A percentile compares a stretch with the other conserved stretches of the same genome.
Conservation (phyloP, 495 filamentous ascomycete genomes). For the Penicillium silybi region DNA sequence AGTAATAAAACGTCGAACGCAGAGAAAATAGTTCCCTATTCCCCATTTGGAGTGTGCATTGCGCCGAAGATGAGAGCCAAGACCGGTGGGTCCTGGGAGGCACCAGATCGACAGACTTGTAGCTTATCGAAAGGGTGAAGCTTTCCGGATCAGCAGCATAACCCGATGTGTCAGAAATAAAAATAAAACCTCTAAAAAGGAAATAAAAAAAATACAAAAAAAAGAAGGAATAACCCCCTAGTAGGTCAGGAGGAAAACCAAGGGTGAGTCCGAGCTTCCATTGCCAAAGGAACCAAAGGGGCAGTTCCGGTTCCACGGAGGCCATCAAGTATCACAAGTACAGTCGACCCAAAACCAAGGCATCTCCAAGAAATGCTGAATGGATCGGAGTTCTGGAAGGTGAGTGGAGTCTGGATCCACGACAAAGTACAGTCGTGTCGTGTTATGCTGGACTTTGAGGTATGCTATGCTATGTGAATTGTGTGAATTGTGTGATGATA, state of each 20-base stretch:
- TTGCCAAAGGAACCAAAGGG: conserved; percentile 17
- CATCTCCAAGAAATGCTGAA: background rate
- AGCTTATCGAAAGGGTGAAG: conserved; percentile 6
- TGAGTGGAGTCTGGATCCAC: background rate
- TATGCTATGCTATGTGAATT: background rate
- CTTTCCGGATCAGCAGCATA: conserved; percentile 12
- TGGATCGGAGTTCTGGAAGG: background rate
- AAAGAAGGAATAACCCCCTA: background rate
- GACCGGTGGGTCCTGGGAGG: background rate
- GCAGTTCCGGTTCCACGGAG: conserved; percentile 19
- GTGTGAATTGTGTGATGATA: background rate
- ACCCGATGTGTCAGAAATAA: background rate
- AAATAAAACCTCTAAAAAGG: no score
- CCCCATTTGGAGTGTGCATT: background rate
- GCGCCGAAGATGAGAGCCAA: background rate
- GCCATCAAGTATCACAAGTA: conserved; percentile 24
- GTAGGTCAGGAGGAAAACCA: conserved; percentile 6
- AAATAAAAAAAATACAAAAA: background rate
- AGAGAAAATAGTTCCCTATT: background rate
- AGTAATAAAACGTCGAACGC: conserved; percentile 1
- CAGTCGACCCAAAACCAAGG: no score
- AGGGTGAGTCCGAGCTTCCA: conserved; percentile 14
- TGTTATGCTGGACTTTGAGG: background rate
- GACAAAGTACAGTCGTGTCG: background rate
- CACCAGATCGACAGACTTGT: conserved; percentile 15